A percentile compares a stretch with the other conserved stretches of the same genome.
phyloP scores from a whole-genome alignment of 257 asterid genomes.

The Primulina tabacum region DNA sequence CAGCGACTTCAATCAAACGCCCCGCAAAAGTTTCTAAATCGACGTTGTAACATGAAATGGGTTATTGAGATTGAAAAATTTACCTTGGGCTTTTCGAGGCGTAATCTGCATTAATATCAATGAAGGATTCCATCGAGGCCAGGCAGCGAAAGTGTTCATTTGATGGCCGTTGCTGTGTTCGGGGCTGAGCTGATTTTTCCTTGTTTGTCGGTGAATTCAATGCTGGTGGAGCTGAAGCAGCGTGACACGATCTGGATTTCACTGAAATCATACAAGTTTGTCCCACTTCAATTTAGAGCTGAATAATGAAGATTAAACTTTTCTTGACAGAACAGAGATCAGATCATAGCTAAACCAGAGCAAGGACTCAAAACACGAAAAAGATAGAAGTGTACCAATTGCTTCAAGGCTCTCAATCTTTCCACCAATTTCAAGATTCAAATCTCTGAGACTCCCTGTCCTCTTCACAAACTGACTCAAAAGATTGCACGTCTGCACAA shows the following conservation, averaged over 20 bases:
- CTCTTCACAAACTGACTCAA: slow-evolving; percentile 59
- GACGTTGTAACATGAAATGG: background rate
- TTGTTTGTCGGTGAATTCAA: slow-evolving; percentile 28
- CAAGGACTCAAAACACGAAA: too few relatives aligned
- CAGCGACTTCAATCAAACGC: background rate
- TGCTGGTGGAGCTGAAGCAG: slow-evolving; percentile 26
- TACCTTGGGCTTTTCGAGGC: slow-evolving; percentile 35
- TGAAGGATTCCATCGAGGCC: slow-evolving; percentile 18
- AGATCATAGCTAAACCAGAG: background rate
- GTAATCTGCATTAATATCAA: slow-evolving; percentile 24
- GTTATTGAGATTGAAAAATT: background rate
- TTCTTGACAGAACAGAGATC: background rate
- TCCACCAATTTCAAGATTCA: slow-evolving; percentile 50
- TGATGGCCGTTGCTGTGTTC: slow-evolving; percentile 19
- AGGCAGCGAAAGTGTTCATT: too few relatives aligned
- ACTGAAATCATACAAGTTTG: slow-evolving; percentile 33
- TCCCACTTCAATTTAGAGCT: background rate
- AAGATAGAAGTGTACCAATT: slow-evolving; percentile 30
- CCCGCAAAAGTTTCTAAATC: background rate
- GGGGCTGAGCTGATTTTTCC: slow-evolving; percentile 30
- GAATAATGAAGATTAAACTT: background rate
- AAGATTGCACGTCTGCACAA: slow-evolving; percentile 59
- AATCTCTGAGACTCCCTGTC: slow-evolving; percentile 47
- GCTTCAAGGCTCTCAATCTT: slow-evolving; percentile 38
- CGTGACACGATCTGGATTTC: slow-evolving; percentile 32